Conservation (phyloP, 1,284 basidiomycete genomes). For the Boletellus deceptivus region DNA sequence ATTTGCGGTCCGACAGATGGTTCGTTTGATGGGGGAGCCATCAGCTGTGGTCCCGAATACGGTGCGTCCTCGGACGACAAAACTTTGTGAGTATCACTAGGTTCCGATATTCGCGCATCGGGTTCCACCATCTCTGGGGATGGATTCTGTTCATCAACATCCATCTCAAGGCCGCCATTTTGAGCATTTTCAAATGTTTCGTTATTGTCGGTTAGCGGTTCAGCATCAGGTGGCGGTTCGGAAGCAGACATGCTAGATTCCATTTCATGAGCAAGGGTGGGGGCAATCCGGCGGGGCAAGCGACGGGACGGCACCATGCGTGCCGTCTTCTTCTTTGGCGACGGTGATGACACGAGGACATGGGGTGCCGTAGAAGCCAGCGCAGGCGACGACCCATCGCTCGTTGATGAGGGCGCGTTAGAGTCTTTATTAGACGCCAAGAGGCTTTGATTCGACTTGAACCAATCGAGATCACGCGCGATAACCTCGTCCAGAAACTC, state of each 20-base stretch:
- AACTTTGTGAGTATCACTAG: background rate
- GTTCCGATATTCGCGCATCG: background rate
- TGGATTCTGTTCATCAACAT: constrained; percentile 2
- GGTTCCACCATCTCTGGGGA: background rate
- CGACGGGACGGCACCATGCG: constrained; percentile 28
- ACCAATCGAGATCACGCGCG: constrained; percentile 34
- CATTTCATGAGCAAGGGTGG: background rate
- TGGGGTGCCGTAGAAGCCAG: constrained; percentile 1
- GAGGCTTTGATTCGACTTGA: constrained; percentile 16
- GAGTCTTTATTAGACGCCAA: background rate
- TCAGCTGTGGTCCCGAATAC: background rate
- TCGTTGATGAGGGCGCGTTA: background rate
- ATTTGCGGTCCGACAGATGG: background rate
- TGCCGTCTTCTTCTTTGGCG: constrained; percentile 22
- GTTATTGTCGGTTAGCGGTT: background rate
- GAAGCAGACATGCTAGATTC: background rate
- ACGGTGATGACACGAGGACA: background rate
- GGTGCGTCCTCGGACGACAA: background rate
- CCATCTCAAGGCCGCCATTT: background rate
- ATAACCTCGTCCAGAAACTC: constrained; percentile 27
- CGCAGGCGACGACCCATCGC: background rate
- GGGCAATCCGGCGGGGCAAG: constrained; percentile 20
- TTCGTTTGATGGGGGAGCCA: background rate
- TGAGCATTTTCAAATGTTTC: background rate
- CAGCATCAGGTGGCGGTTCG: background rate